Percentiles rank a stretch among this genome's conserved stretches.
Evolutionary conservation across 768 basidiomycete species (phyloP).

Genomic region (Kwoniella bestiolae): DNA sequence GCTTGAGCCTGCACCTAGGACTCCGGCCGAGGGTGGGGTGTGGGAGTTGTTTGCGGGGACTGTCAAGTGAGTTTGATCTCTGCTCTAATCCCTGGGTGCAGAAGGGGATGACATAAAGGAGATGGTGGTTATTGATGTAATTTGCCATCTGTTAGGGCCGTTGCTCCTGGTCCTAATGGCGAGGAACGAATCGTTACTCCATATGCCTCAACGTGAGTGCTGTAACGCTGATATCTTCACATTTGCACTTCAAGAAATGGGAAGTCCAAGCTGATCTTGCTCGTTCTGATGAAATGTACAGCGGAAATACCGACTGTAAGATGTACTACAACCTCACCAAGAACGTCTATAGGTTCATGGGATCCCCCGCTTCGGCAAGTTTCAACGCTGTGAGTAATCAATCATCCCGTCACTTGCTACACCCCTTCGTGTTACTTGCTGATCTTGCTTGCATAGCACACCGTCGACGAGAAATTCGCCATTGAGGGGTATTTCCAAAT

Average conservation of each 20-base stretch:
- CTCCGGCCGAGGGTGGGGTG: conserved; percentile 42
- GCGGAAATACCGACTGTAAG: conserved; percentile 53
- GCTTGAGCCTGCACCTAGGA: conserved; percentile 50
- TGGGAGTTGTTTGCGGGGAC: conserved; percentile 55
- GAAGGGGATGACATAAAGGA: not conserved
- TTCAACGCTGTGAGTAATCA: conserved; percentile 28
- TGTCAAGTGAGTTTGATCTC: conserved; percentile 40
- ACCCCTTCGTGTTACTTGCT: too few relatives aligned
- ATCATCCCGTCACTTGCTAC: too few relatives aligned
- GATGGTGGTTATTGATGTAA: conserved; percentile 1
- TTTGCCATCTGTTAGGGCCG: conserved; percentile 23
- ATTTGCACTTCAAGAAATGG: too few relatives aligned
- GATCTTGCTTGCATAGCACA: conserved; percentile 42
- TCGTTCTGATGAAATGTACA: not conserved
- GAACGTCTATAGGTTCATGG: conserved; percentile 55
- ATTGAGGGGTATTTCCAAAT: conserved; percentile 49
- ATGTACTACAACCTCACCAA: conserved; percentile 54
- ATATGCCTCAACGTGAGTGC: conserved; percentile 46
- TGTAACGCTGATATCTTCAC: too few relatives aligned
- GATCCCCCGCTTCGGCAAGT: conserved; percentile 23
- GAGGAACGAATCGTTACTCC: conserved; percentile 47
- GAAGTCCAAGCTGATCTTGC: not conserved
- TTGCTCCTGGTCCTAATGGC: conserved; percentile 41
- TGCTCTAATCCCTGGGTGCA: not conserved
- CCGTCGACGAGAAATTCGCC: conserved; percentile 53